Evolutionary conservation across 2,329 filamentous ascomycete species (phyloP), one percentile per base, ranked within the genome.

Genomic region (Microdochium trichocladiopsis): DNA sequence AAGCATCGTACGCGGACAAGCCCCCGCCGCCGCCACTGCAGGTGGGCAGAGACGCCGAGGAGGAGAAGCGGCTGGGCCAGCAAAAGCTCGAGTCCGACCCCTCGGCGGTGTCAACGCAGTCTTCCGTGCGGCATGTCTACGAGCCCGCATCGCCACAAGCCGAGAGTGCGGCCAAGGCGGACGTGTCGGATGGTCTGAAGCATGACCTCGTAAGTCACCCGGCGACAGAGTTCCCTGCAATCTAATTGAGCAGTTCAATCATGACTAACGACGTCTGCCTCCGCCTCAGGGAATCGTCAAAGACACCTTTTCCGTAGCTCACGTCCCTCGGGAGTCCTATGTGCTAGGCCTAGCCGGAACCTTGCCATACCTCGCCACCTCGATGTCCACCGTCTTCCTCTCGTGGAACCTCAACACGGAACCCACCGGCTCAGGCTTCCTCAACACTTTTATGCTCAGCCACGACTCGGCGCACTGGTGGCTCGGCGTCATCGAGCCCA

Each of bases 341-440:
- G 75, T 78, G 53, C 77, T 91, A 45, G 88, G 88, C 52, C 74
- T 89, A 53, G 88, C 88, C 5, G 91, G 90, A 62, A 86, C 95
- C 1, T 63, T 96, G 4, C 90, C 94, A 47, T 96, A 96, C 70
- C 75, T 95, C 10, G 88, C 79, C 43, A 96, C 92, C 4, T 95
- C 91, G 0, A 64, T 92, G 2, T 83, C 88, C 31, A 96, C 92
- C 1, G 79, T 95, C 51, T 91, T 84, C 66, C 83, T 95, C 37
- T 83, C 89, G 2, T 95, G 86, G 79, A 84, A 94, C 62, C 83
- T 95, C 58, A 92, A 90, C 66, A 83, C 86, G 55, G 73, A 81
- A 1, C 77, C 80, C 1, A 72, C 74, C 16, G 72, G 74, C 8
- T 89, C 88, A 28, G 74, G 77, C 25, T 74, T 87, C 50, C 65